phyloP scores from a whole-genome alignment of 257 asterid genomes.

The Solanum etuberosum region DNA sequence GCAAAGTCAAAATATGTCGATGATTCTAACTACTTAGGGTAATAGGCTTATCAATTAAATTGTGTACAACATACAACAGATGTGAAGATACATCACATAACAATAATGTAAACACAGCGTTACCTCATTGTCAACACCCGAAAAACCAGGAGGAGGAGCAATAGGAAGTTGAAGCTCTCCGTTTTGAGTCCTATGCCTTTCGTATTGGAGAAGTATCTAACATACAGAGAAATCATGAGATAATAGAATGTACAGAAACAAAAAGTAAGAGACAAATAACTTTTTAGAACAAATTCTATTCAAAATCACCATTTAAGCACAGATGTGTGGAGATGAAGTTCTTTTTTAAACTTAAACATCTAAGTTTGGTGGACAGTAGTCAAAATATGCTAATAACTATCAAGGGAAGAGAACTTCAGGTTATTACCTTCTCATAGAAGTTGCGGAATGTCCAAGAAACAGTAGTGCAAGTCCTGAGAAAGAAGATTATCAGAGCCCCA shows the following conservation, averaged over 20 bases:
- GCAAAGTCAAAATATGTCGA: background rate
- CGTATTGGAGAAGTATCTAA: conserved; percentile 72
- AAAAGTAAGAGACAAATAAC: background rate
- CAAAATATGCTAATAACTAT: background rate
- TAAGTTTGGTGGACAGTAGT: background rate
- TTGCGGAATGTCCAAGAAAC: conserved; percentile 85
- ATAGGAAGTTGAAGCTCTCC: conserved; percentile 74
- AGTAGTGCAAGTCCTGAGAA: conserved; percentile 82
- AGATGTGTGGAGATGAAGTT: background rate
- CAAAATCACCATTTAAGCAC: background rate
- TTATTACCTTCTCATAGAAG: conserved; percentile 77
- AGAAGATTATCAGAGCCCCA: background rate
- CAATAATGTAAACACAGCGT: background rate
- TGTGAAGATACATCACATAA: background rate
- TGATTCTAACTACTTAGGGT: background rate
- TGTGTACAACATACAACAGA: background rate
- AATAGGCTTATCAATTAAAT: background rate
- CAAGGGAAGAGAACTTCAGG: background rate
- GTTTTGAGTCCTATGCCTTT: conserved; percentile 50
- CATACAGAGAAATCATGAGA: conserved; percentile 1
- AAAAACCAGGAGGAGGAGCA: conserved; percentile 19
- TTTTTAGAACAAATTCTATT: background rate
- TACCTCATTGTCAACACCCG: conserved; percentile 59
- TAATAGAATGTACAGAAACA: background rate
- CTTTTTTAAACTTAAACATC: background rate